Percentiles rank a stretch among this genome's conserved stretches.
Evolutionary conservation across 768 basidiomycete species (phyloP).

Genomic region (Serendipita vermifera): DNA sequence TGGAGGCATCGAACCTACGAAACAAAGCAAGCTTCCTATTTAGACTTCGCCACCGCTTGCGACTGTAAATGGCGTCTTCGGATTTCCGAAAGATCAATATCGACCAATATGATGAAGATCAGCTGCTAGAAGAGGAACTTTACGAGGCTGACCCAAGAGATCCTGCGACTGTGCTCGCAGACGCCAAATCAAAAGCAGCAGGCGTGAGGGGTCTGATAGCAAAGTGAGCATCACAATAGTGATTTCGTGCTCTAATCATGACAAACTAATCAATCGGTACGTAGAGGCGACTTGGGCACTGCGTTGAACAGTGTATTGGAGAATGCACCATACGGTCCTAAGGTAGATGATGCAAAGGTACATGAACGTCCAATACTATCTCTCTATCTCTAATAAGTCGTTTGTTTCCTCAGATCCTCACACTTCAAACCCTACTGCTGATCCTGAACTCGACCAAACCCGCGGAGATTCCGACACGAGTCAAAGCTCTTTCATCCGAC

Average conservation of each 20-base stretch:
- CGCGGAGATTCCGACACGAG: constrained; percentile 63
- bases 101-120: constrained; percentile 86
- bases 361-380: constrained; percentile 13
- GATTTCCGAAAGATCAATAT: constrained; percentile 85
- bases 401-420: constrained; percentile 42
- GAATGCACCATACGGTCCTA: constrained; percentile 76
- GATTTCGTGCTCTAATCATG: not conserved
- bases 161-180: constrained; percentile 56
- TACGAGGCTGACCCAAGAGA: constrained; percentile 76
- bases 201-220: constrained; percentile 62
- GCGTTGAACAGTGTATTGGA: constrained; percentile 62
- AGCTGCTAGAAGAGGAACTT: constrained; percentile 69
- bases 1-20: not conserved
- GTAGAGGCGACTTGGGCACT: constrained; percentile 62
- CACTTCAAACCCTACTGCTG: constrained; percentile 65
- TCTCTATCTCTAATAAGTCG: not conserved
- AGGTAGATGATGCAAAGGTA: constrained; percentile 86
- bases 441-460: constrained; percentile 92
- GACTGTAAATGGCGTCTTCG: not conserved
- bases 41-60: not conserved
- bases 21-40: not conserved
- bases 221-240: constrained; percentile 56
- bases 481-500: constrained; percentile 59
- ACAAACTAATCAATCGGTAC: not conserved
- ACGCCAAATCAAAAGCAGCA: constrained; percentile 60